Base-by-base conservation (phyloP, 768 basidiomycete genomes). In the Mycena indigotica region DNA sequence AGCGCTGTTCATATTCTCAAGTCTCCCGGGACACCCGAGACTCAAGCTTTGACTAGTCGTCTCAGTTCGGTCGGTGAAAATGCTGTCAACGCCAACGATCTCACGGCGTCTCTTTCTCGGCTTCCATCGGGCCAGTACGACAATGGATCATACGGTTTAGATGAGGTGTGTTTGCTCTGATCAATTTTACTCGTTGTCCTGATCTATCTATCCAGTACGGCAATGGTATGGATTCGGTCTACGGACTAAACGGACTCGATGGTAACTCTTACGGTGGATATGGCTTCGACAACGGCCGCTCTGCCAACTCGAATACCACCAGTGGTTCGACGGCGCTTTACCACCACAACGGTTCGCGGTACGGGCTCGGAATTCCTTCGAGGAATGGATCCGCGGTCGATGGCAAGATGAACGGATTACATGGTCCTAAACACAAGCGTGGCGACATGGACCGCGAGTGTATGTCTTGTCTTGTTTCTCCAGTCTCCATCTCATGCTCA, bases 361-460 rank as follows among this genome's bases (percentile, higher is more conserved):
- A 91, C 62, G 90, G 89, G 35, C 71, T 90, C 29, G 84, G 84
- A 30, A 66, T 87, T 50, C 81, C 84, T 29, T 73, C 76, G 10
- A 82, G 90, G 35, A 75, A 77, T 16, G 72, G 71, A 60, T 67
- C 75, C 39, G 77, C 76, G n/a, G 69, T 70, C 28, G 89, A 91
- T 62, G 74, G 84, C 54, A 94, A 94, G 72, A 91, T 93, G 85
- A 93, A 92, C 66, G 92, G 93, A 21, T 71, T 95, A 44, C 91
- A 93, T 66, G 95, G 95, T 41, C 85, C 93, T 51, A 96, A 96
- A 75, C 95, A 95, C 76, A 96, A 95, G 76, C 84, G 95, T 13
- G 93, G 93, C 35, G 93, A 97, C 66, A 82, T 94, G 67, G 93
- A 96, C 71, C 86, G 94, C 65, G 87, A 93, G 80, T 94, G 83